Base-by-base conservation (phyloP, 768 basidiomycete species). In the Basidioascus undulatus region DNA sequence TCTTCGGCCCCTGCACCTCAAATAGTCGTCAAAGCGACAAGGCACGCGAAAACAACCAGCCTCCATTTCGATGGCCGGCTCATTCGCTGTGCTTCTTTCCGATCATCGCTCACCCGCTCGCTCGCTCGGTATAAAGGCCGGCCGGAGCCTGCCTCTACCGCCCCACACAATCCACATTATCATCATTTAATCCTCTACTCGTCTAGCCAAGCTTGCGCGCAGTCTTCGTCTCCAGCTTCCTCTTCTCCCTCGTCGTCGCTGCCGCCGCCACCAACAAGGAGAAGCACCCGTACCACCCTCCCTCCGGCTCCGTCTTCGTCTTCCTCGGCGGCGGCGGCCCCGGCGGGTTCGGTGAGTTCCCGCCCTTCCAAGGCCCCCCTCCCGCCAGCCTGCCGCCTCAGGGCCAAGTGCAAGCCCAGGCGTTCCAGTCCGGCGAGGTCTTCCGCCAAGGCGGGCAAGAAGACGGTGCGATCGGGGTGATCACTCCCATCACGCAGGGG, bases 221-320 rank as follows among this genome's bases (percentile, higher is more conserved):
- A 6, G 20, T 8, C 37, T 20, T 23, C 9, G 18, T 8, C 16
- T 20, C 37, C 9, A n/a, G 9, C 9, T 11, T 24, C 9, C 37
- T 21, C 24, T 25, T 43, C 39, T 4, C 27, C 18, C 36, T 47
- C 18, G 45, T 44, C 32, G 27, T 48, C 31, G 44, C 47, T 3
- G 42, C 44, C 1, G n/a, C 43, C 20, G 40, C 32, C 12, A 44
- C 44, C 40, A 37, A 45, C 33, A 34, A 38, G 23, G 28, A 45
- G 1, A 40, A 47, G 32, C 43, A 50, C 32, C 45, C n/a, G 30
- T 10, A 31, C 10, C 10, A 31, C 30, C n/a, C 30, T 10, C 30
- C 10, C 30, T n/a, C 10, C 30, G 8, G 19, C 49, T 49, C 47
- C 1, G 19, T 39, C 37, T 49, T 49, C 3, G 49, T 45, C 44